Percentiles rank a stretch among this genome's conserved stretches.
phyloP scores from a whole-genome alignment of 352 stramenopile species.

The Blastocystis sp. region DNA sequence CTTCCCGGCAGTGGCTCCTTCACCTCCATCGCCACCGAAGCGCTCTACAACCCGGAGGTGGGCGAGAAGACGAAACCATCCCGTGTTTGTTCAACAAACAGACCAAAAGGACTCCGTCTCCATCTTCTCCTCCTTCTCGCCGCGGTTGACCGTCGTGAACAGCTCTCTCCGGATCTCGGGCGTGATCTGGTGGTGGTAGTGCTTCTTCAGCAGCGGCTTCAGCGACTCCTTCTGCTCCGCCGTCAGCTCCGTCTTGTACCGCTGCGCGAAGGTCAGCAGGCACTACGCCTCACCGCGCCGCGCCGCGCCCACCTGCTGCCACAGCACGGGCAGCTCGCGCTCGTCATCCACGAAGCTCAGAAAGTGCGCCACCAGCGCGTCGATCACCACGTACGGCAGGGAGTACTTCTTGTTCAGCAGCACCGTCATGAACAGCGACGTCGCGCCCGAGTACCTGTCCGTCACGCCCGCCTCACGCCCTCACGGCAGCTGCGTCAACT shows the following conservation, averaged over 20 bases:
- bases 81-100: conserved; percentile 66
- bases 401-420: conserved; percentile 99
- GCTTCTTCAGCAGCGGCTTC: conserved; percentile 83
- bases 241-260: conserved; percentile 95
- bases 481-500: conserved; percentile 84
- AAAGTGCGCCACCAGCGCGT: conserved; percentile 91
- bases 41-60: conserved; percentile 38
- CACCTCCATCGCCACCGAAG: conserved; percentile 20
- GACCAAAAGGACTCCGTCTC: conserved; percentile 58
- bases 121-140: conserved; percentile 70
- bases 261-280: conserved; percentile 92
- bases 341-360: conserved; percentile 83
- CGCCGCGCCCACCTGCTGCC: conserved; percentile 83
- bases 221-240: conserved; percentile 88
- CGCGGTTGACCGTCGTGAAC: conserved; percentile 74
- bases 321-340: conserved; percentile 89
- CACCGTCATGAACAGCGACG: conserved; percentile 95
- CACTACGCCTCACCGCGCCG: conserved; percentile 71
- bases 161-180: conserved; percentile 94
- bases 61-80: not conserved
- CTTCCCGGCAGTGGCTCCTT: conserved; percentile 15
- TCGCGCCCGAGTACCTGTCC: conserved; percentile 88
- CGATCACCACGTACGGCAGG: conserved; percentile 91
- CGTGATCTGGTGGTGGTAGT: conserved; percentile 93
- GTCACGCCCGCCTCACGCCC: not conserved